Conservation (phyloP, 2,329 filamentous ascomycete species). For the Diaporthe amygdali region DNA sequence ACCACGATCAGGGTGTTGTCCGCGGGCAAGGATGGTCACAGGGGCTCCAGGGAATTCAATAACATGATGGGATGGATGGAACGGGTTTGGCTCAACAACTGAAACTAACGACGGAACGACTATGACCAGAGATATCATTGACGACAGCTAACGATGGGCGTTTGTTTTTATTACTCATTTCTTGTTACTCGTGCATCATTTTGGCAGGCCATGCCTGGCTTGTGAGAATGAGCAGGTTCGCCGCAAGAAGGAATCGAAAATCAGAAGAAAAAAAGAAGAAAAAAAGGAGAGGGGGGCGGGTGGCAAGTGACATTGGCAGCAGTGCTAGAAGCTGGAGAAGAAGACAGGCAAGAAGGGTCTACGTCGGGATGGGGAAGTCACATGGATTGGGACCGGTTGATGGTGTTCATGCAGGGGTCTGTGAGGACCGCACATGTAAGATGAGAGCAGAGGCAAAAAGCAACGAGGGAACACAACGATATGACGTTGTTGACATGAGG, state of each 20-base stretch:
- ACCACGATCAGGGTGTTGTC: background rate
- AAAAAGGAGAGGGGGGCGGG: background rate
- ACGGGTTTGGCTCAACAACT: conserved; percentile 13
- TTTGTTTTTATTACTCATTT: conserved; percentile 13
- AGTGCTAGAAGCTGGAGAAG: background rate
- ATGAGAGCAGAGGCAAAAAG: background rate
- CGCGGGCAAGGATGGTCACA: background rate
- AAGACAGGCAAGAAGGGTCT: background rate
- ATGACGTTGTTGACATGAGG: background rate
- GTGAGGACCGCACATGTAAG: background rate
- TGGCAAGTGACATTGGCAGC: too few relatives aligned
- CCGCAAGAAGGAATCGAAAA: background rate
- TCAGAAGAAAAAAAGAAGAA: background rate
- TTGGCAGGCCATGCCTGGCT: background rate
- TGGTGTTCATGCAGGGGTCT: background rate
- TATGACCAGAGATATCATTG: conserved; percentile 24
- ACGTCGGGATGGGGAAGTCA: background rate
- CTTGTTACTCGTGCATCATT: background rate
- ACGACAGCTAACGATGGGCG: conserved; percentile 25
- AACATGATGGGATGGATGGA: conserved; percentile 16
- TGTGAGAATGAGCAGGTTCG: background rate
- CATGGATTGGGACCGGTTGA: background rate
- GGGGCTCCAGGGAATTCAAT: background rate
- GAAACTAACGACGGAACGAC: conserved; percentile 26
- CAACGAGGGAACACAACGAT: background rate